A percentile compares a stretch with the other conserved stretches of the same genome.
These are phyloP conservation scores for Solanum pennellii DNA, from an alignment of 257 asterid genomes.

Conservation along the genomic window DNA sequence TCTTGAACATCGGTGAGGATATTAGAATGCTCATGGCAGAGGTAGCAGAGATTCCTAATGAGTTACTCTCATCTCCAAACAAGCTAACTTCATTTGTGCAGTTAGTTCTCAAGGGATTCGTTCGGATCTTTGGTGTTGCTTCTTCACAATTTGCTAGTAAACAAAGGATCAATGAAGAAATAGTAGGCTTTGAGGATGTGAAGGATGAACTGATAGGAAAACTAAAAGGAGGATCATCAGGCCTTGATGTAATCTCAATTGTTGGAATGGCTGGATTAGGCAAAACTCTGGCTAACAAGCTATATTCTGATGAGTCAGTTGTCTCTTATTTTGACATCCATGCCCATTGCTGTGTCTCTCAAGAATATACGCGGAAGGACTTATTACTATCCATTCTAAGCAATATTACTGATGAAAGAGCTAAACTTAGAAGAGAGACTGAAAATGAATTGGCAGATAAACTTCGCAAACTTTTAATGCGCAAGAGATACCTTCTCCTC, in stretches of 20 bases:
- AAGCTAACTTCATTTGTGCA: background rate
- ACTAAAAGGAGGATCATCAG: background rate
- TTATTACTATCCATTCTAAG: slow-evolving; percentile 8
- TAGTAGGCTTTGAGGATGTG: background rate
- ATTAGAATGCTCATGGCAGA: background rate
- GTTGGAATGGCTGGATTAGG: slow-evolving; percentile 5
- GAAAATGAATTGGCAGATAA: background rate
- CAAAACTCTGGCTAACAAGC: slow-evolving; percentile 19
- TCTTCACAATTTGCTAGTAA: background rate
- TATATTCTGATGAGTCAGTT: background rate
- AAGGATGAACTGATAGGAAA: background rate
- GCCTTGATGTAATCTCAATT: background rate
- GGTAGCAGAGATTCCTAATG: background rate
- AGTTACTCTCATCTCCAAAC: background rate
- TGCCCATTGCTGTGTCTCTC: background rate
- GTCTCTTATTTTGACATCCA: background rate
- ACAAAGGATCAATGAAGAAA: background rate
- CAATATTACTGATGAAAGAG: background rate
- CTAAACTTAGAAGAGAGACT: background rate
- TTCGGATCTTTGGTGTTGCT: background rate
- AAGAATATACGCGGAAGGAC: background rate
- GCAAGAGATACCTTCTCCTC: slow-evolving; percentile 20
- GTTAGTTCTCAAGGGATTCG: background rate
- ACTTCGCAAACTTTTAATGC: slow-evolving; percentile 6
- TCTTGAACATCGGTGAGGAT: background rate